A percentile compares a stretch with the other conserved stretches of the same genome.
Conservation (phyloP, 768 basidiomycete genomes). For the Lentinula raphanica region DNA sequence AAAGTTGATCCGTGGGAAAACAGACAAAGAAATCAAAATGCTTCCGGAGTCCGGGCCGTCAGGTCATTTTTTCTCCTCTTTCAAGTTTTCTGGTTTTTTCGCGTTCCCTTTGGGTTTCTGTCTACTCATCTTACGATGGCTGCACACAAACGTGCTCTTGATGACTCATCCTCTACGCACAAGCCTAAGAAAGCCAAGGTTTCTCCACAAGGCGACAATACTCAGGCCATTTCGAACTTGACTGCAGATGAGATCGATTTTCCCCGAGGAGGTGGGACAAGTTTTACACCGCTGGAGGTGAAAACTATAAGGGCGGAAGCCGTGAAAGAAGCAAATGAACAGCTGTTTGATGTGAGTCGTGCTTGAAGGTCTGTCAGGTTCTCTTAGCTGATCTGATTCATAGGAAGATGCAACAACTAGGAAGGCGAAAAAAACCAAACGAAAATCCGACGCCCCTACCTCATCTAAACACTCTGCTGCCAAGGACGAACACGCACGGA, state of each 20-base stretch:
- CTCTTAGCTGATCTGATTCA: constrained; percentile 11
- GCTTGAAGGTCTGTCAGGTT: neutral
- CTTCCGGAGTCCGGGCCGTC: neutral
- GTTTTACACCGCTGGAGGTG: constrained; percentile 83
- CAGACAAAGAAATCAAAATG: too few species aligned
- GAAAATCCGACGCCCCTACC: constrained; percentile 38
- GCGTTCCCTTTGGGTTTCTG: too few species aligned
- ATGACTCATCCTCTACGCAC: constrained; percentile 42
- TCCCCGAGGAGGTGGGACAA: constrained; percentile 90
- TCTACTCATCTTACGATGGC: constrained; percentile 27
- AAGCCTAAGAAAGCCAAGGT: constrained; percentile 63
- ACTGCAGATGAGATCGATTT: constrained; percentile 80
- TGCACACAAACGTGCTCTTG: constrained; percentile 57
- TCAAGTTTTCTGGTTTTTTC: too few species aligned
- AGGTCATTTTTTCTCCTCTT: constrained; percentile 18
- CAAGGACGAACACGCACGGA: constrained; percentile 58
- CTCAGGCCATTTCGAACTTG: constrained; percentile 29
- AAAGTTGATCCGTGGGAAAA: neutral
- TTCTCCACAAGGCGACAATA: constrained; percentile 20
- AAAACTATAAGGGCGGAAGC: constrained; percentile 84
- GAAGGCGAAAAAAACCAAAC: constrained; percentile 40
- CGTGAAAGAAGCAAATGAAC: constrained; percentile 75
- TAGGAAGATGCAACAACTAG: constrained; percentile 39
- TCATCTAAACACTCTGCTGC: constrained; percentile 26
- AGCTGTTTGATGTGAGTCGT: constrained; percentile 60